Evolutionary conservation across 768 basidiomycete genomes (phyloP).

Genomic region (Mycena chlorophos): DNA sequence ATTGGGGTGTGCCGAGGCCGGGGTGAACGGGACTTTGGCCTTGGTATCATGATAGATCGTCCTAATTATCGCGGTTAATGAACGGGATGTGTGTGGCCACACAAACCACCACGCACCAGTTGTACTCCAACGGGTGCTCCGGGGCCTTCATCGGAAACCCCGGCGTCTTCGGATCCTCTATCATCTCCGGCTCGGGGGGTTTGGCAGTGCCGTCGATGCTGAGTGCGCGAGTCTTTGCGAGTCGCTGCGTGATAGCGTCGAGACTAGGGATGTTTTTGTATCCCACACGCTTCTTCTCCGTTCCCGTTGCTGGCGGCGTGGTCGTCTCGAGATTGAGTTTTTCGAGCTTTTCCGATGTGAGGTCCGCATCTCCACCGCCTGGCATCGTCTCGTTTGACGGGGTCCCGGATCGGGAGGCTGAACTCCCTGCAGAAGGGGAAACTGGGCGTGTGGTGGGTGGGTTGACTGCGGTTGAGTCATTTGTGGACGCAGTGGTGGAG

Average conservation of each 20-base stretch:
- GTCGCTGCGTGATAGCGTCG: conserved; percentile 79
- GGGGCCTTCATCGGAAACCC: conserved; percentile 68
- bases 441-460: conserved; percentile 64
- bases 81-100: conserved; percentile 3
- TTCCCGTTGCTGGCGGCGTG: conserved; percentile 12
- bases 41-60: conserved; percentile 91
- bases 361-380: conserved; percentile 46
- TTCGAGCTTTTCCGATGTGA: conserved; percentile 68
- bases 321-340: conserved; percentile 59
- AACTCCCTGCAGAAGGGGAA: conserved; percentile 58
- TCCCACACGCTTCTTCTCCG: conserved; percentile 49
- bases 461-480: conserved; percentile 70
- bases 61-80: conserved; percentile 44
- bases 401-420: conserved; percentile 48
- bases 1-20: conserved; percentile 35
- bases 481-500: conserved; percentile 50
- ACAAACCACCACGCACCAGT: conserved; percentile 56
- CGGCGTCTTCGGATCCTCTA: conserved; percentile 82
- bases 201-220: conserved; percentile 64
- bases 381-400: conserved; percentile 28
- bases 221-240: conserved; percentile 69
- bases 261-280: conserved; percentile 89
- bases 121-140: conserved; percentile 82
- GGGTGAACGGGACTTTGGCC: conserved; percentile 62
- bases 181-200: conserved; percentile 75